Evolutionary conservation across 2,329 filamentous ascomycete genomes (phyloP).

Genomic region (Aspergillus sp.): DNA sequence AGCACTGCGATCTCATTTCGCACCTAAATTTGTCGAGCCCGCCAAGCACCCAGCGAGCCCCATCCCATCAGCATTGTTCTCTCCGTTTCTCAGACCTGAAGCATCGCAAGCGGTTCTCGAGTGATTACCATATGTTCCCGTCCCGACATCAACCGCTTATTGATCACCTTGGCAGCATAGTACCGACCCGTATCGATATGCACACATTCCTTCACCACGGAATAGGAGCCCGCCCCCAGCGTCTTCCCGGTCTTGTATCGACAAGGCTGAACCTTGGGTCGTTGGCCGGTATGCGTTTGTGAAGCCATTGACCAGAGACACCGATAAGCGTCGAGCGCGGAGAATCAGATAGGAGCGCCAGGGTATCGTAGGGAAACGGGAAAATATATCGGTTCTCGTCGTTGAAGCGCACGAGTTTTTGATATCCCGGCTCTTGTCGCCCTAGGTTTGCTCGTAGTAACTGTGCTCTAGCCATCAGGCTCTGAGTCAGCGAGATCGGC

Average conservation of each 20-base stretch:
- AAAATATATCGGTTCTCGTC: background rate
- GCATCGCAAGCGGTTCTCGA: background rate
- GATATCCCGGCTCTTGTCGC: too few species aligned
- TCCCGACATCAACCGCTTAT: conserved; percentile 95
- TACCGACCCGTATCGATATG: conserved; percentile 97
- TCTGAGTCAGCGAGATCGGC: too few species aligned
- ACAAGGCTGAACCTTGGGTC: conserved; percentile 78
- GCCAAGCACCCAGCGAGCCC: conserved; percentile 1
- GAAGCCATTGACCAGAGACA: conserved; percentile 19
- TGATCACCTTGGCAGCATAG: conserved; percentile 98
- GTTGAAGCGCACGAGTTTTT: too few species aligned
- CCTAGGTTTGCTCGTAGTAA: too few species aligned
- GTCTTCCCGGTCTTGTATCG: conserved; percentile 99
- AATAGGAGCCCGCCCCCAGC: conserved; percentile 91
- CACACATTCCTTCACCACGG: conserved; percentile 96
- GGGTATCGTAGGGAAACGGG: background rate
- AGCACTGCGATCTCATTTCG: conserved; percentile 97
- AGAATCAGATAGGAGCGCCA: too few species aligned
- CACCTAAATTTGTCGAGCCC: conserved; percentile 48
- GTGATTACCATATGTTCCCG: conserved; percentile 84
- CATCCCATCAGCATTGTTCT: conserved; percentile 6
- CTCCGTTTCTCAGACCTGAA: background rate
- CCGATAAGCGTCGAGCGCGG: too few species aligned
- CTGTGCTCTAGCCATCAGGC: too few species aligned
- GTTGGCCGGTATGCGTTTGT: conserved; percentile 21